Evolutionary conservation across 192 early-diverging fungal genomes (phyloP).

Genomic region (Entomortierella chlamydospora): DNA sequence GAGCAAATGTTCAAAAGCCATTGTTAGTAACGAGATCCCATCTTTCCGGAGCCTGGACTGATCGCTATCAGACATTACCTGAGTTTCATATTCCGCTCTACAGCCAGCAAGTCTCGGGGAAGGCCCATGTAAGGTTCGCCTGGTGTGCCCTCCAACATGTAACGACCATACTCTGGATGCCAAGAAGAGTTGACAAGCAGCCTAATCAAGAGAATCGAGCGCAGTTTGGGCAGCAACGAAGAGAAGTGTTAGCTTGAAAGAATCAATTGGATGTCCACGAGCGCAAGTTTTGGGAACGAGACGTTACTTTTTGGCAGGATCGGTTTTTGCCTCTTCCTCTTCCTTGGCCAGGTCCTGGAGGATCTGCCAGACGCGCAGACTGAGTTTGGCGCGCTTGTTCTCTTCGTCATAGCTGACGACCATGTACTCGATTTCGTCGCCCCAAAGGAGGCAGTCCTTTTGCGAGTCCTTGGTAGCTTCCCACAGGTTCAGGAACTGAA

Average conservation of each 20-base stretch:
- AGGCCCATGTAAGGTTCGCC: conserved; percentile 90
- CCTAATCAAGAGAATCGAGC: conserved; percentile 41
- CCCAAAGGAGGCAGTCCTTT: conserved; percentile 90
- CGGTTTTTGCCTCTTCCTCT: conserved; percentile 69
- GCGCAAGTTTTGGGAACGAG: too few species aligned
- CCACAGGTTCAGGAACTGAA: conserved; percentile 93
- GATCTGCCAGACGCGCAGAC: conserved; percentile 84
- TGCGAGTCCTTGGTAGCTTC: conserved; percentile 81
- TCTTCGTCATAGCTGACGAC: conserved; percentile 85
- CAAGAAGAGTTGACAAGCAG: conserved; percentile 78
- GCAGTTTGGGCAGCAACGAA: too few species aligned
- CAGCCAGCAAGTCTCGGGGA: conserved; percentile 80
- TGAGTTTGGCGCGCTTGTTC: conserved; percentile 75
- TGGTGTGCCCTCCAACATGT: conserved; percentile 98
- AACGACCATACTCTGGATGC: conserved; percentile 97
- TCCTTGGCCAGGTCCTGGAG: conserved; percentile 76
- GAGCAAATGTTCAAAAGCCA: not conserved
- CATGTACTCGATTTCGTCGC: conserved; percentile 98
- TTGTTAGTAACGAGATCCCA: not conserved
- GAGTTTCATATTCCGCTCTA: conserved; percentile 90
- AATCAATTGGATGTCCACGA: not conserved
- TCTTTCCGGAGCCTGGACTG: conserved; percentile 13
- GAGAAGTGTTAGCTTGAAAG: conserved; percentile 6
- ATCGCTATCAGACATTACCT: conserved; percentile 13
- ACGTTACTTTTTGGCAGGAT: conserved; percentile 64